Conservation (phyloP, 306 rosid genomes). For the Amphicarpaea edgeworthii region DNA sequence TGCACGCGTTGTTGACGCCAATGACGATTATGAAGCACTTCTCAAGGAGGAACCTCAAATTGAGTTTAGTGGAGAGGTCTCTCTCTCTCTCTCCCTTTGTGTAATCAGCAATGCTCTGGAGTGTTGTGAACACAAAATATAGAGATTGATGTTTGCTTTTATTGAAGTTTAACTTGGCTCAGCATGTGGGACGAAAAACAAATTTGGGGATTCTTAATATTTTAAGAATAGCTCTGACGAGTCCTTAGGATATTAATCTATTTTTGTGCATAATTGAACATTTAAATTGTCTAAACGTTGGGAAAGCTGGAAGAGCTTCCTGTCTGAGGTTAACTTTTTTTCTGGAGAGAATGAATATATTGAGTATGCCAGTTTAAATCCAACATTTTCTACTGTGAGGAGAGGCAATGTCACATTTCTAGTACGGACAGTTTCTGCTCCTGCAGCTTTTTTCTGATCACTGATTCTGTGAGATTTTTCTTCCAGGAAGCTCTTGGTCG, state of each 20-base stretch:
- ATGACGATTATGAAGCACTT: conserved; percentile 72
- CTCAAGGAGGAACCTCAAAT: conserved; percentile 91
- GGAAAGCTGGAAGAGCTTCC: conserved; percentile 1
- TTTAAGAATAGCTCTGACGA: not conserved
- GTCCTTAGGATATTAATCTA: not conserved
- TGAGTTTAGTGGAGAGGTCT: conserved; percentile 97
- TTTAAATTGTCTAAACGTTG: not conserved
- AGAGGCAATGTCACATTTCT: not conserved
- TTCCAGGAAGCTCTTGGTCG: conserved; percentile 92
- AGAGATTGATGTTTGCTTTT: not conserved
- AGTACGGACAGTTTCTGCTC: not conserved
- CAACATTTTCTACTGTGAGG: conserved; percentile 21
- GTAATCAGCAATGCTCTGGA: not conserved
- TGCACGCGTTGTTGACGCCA: conserved; percentile 87
- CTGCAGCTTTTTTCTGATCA: conserved; percentile 42
- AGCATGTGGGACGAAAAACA: conserved; percentile 4
- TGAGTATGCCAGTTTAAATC: conserved; percentile 32
- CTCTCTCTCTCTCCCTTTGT: conserved; percentile 13
- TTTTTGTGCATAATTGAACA: conserved; percentile 6
- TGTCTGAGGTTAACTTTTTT: conserved; percentile 10
- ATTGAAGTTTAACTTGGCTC: conserved; percentile 19
- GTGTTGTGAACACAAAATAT: conserved; percentile 2
- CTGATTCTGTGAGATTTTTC: conserved; percentile 40
- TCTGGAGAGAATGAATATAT: not conserved
- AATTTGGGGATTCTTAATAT: not conserved